Percentiles rank a stretch among this genome's conserved stretches.
These are phyloP conservation scores for Neohortaea acidophila DNA, from an alignment of 495 filamentous ascomycete genomes.

Conservation along the genomic window DNA sequence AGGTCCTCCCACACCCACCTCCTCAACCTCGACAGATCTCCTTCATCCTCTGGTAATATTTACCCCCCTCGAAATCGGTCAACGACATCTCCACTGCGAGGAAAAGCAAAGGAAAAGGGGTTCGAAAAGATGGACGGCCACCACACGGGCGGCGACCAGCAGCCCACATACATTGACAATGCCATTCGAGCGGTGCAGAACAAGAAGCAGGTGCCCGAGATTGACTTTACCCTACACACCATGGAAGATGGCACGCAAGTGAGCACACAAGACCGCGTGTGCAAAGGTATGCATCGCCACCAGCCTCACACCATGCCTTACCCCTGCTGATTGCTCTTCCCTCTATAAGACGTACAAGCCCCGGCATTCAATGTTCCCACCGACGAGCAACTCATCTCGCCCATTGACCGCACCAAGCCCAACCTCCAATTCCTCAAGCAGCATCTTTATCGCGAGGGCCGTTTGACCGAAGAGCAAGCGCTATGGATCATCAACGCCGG, in stretches of 20 bases:
- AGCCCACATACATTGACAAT: conserved; percentile 27
- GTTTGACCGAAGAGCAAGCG: conserved; percentile 91
- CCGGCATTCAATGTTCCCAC: conserved; percentile 81
- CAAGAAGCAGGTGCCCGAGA: conserved; percentile 90
- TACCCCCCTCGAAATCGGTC: too few relatives aligned
- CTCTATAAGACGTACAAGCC: conserved; percentile 74
- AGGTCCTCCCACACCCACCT: too few relatives aligned
- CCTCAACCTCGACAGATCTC: too few relatives aligned
- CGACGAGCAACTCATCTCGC: conserved; percentile 64
- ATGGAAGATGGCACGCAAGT: conserved; percentile 96
- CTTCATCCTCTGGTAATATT: too few relatives aligned
- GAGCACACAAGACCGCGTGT: conserved; percentile 85
- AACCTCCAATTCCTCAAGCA: conserved; percentile 91
- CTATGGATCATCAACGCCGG: conserved; percentile 84
- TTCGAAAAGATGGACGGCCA: conserved; percentile 14
- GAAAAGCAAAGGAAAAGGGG: too few relatives aligned
- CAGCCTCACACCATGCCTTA: conserved; percentile 2
- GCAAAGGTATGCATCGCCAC: conserved; percentile 59
- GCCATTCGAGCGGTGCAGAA: conserved; percentile 61
- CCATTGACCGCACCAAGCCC: conserved; percentile 72
- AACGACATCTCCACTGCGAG: too few relatives aligned
- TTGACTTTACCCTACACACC: conserved; percentile 92
- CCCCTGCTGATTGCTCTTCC: conserved; percentile 5
- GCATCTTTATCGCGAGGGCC: conserved; percentile 94
- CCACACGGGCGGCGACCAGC: conserved; percentile 17